phyloP scores from a whole-genome alignment of 2,329 filamentous ascomycete species.

The Byssoonygena ceratinophila region DNA sequence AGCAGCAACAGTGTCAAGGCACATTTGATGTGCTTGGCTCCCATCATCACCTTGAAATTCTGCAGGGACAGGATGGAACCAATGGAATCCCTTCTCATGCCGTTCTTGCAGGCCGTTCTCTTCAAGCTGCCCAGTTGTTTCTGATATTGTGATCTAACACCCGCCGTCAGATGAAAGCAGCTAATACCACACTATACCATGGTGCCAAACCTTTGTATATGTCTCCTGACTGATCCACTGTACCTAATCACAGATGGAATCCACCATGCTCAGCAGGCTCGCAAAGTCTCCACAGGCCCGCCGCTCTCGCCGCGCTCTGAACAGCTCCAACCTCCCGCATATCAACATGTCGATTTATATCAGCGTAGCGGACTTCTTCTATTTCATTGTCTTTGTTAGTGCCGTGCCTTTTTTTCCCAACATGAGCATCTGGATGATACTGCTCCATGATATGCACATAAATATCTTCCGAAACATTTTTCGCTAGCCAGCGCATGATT shows the following conservation, averaged over 20 bases:
- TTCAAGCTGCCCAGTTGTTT: too few species aligned
- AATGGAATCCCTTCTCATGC: too few species aligned
- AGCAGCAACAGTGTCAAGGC: too few species aligned
- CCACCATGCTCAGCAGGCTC: conserved; percentile 51
- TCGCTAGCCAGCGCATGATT: conserved; percentile 67
- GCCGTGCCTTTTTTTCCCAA: conserved; percentile 54
- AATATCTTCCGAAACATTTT: conserved; percentile 60
- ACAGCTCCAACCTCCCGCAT: conserved; percentile 57
- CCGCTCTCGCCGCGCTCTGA: conserved; percentile 55
- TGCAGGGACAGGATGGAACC: too few species aligned
- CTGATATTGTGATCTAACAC: too few species aligned
- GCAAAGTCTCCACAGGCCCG: conserved; percentile 69
- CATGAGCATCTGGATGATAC: conserved; percentile 69
- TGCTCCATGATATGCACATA: conserved; percentile 88
- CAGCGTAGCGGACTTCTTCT: conserved; percentile 53
- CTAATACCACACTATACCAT: neutral
- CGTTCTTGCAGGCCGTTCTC: too few species aligned
- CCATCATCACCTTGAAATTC: too few species aligned
- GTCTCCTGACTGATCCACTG: too few species aligned
- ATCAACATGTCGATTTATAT: conserved; percentile 64
- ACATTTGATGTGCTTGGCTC: too few species aligned
- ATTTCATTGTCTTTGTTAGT: conserved; percentile 21
- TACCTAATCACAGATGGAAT: conserved; percentile 34
- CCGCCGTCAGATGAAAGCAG: neutral
- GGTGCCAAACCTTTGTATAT: too few species aligned